Base-by-base conservation (phyloP, 108 stramenopile species). In the Cylindrotheca closterium region DNA sequence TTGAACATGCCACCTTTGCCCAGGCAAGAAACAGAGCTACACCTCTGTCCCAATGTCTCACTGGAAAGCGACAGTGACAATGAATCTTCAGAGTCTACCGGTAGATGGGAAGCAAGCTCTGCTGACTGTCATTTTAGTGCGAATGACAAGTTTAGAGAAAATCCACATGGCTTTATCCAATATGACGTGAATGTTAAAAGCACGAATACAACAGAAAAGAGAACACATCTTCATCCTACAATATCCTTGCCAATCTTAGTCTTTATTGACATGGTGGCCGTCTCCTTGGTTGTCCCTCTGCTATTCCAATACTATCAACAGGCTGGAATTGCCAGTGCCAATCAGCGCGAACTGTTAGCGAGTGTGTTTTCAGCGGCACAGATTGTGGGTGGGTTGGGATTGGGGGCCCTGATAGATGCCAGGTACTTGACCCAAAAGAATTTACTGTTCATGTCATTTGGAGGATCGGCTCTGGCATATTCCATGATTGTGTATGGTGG, bases 341-440 rank as follows among this genome's bases (percentile, higher is more conserved):
- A 67, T 46, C 88, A 91, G 56, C 67, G 89, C 3, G 96, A 95
- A 59, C 45, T 95, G 32, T 70, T 96, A 47, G 71, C 77, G 15
- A 86, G 88, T 2, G 73, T 92, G 30, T 97, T 95, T 86, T 89
- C 84, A 17, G 62, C 85, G 19, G 77, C 90, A 17, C 96, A 97
- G 76, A 91, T 97, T 5, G 61, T 88, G 4, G 96, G 96, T 26
- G 94, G 94, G 1, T 24, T 97, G 17, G 51, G 83, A 15, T 63
- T 97, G 48, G 95, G 96, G 0, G 72, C 75, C 5, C 51, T 96
- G 19, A 79, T 87, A 2, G 96, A 97, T 61, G 75, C 83, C 28
- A 65, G 79, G 19, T n/a, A 74, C 4, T 47, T 95, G 25, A 56
- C 65, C 21, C 73, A 89, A 32, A 73, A 77, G 22, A 78, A 63